Base-by-base conservation (phyloP, 352 stramenopile genomes). In the Globisporangium perplexum region DNA sequence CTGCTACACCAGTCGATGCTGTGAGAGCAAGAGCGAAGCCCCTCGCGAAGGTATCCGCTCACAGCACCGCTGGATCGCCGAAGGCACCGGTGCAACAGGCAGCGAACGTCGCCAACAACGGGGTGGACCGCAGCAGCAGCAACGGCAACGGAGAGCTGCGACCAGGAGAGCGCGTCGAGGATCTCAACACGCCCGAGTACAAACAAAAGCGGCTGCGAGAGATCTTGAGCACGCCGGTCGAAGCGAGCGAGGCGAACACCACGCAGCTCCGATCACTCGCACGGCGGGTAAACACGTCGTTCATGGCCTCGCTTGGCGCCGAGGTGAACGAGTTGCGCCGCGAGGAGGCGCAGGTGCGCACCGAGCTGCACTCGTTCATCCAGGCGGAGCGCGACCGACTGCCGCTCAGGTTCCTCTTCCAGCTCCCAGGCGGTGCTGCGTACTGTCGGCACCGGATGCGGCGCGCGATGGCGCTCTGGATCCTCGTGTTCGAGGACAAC, bases 391-490 rank as follows among this genome's bases (percentile, higher is more conserved):
- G 74, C 12, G 79, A 90, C 46, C 60, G 70, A 8, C 57, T 93
- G 26, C 81, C 83, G 11, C 69, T 92, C 14, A 83, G 83, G 45
- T 94, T 90, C 55, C 67, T 93, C n/a, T 94, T 90, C 36, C 69
- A 88, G 42, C 51, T 92, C 8, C 82, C 82, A 3, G 84, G 84
- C 1, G 84, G 84, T 11, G 78, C 77, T 3, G 64, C 71, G 10
- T 93, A 90, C 60, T 93, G 84, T 53, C 72, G 82, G 0, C 62
- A 90, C 23, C 80, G 77, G 23, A 86, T 93, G 73, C 65, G 78
- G 11, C 74, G 68, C 8, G 77, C 81, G 7, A 82, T 94, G 68
- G 58, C 65, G 28, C 69, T 89, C 4, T 94, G 80, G 82, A 30
- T 91, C 4, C 58, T 75, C 6, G 66, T 82, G 49, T 93, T 93